Evolutionary conservation across 768 basidiomycete species (phyloP).

Genomic region (Tephrocybe rancida): DNA sequence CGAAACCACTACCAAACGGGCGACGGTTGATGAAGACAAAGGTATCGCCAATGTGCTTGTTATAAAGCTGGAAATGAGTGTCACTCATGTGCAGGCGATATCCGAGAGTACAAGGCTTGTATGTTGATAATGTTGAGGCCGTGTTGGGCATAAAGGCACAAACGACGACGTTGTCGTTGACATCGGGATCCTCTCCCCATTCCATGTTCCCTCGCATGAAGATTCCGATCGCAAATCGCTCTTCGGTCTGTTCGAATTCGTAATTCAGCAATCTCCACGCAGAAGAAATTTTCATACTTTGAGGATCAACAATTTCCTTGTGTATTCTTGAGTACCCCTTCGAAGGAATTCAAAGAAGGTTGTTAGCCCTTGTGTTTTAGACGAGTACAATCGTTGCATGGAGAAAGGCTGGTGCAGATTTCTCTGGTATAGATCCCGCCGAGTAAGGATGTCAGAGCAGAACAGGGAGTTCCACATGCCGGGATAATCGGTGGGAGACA

Average conservation of each 20-base stretch:
- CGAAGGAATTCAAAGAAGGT: slow-evolving; percentile 67
- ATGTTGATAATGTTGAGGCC: slow-evolving; percentile 47
- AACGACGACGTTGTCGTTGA: slow-evolving; percentile 60
- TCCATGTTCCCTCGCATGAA: slow-evolving; percentile 62
- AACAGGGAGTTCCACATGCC: slow-evolving; percentile 67
- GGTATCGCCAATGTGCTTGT: slow-evolving; percentile 51
- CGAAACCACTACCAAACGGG: slow-evolving; percentile 43
- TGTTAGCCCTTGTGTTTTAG: slow-evolving; percentile 47
- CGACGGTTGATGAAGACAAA: slow-evolving; percentile 60
- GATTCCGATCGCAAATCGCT: slow-evolving; percentile 62
- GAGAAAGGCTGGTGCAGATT: slow-evolving; percentile 54
- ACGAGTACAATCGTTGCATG: slow-evolving; percentile 64
- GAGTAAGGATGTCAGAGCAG: slow-evolving; percentile 59
- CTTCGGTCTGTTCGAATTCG: slow-evolving; percentile 52
- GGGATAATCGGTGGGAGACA: slow-evolving; percentile 43
- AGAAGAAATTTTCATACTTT: slow-evolving; percentile 39
- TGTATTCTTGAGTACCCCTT: slow-evolving; percentile 58
- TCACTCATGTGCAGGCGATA: slow-evolving; percentile 61
- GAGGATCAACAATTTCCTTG: slow-evolving; percentile 57
- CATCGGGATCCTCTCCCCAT: slow-evolving; percentile 62
- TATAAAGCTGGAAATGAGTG: slow-evolving; percentile 59
- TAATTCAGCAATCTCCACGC: background rate
- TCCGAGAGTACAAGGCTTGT: slow-evolving; percentile 51
- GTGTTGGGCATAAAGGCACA: slow-evolving; percentile 63
- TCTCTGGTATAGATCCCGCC: slow-evolving; percentile 51